phyloP scores from a whole-genome alignment of 2,329 filamentous ascomycete genomes.

The Scedosporium boydii region DNA sequence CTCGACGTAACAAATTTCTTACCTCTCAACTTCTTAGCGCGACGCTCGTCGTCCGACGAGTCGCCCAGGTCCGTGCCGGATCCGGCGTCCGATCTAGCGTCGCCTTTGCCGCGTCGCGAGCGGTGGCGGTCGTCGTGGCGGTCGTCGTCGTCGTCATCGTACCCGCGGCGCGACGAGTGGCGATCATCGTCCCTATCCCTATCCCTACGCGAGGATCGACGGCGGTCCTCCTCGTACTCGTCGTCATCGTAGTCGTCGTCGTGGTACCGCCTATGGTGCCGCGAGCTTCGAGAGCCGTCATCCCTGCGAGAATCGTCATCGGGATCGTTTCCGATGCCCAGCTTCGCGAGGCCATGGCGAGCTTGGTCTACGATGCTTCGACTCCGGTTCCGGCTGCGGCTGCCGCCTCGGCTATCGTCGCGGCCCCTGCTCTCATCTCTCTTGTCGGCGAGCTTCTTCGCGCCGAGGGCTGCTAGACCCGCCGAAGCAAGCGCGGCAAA shows the following conservation, averaged over 20 bases:
- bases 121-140: slow-evolving; percentile 37
- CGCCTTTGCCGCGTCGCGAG: slow-evolving; percentile 28
- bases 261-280: slow-evolving; percentile 29
- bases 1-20: slow-evolving; percentile 50
- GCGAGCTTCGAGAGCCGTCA: slow-evolving; percentile 25
- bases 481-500: slow-evolving; percentile 56
- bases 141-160: slow-evolving; percentile 21
- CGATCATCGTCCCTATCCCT: slow-evolving; percentile 20
- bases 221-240: slow-evolving; percentile 32
- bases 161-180: slow-evolving; percentile 17
- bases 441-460: slow-evolving; percentile 42
- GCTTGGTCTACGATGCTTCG: slow-evolving; percentile 56
- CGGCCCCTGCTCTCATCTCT: slow-evolving; percentile 35
- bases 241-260: slow-evolving; percentile 32
- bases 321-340: slow-evolving; percentile 46
- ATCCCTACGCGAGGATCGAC: slow-evolving; percentile 26
- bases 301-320: slow-evolving; percentile 28
- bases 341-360: slow-evolving; percentile 50
- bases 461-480: slow-evolving; percentile 49
- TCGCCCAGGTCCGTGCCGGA: slow-evolving; percentile 48
- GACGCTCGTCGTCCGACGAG: slow-evolving; percentile 46
- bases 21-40: slow-evolving; percentile 49
- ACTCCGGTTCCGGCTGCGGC: slow-evolving; percentile 57
- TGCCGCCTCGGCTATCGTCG: slow-evolving; percentile 31
- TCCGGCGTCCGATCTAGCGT: slow-evolving; percentile 34